phyloP scores from a whole-genome alignment of 1,284 basidiomycete species.

The Ustilago esculenta region DNA sequence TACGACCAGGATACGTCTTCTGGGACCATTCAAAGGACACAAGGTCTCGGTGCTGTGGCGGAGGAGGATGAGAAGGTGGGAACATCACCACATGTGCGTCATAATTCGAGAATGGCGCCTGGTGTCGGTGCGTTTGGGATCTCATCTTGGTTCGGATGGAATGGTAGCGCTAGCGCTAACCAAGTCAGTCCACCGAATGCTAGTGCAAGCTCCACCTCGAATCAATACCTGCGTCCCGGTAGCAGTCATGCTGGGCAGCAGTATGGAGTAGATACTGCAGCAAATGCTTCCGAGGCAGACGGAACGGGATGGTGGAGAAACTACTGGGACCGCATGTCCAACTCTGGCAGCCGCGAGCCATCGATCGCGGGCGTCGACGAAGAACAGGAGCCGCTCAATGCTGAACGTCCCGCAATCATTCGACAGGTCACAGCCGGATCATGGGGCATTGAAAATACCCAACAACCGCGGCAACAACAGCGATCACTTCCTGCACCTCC shows the following conservation, averaged over 20 bases:
- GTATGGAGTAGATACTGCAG: constrained; percentile 2
- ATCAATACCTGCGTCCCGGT: constrained; percentile 1
- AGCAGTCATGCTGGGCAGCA: not conserved
- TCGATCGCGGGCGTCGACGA: constrained; percentile 13
- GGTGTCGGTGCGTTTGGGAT: constrained; percentile 35
- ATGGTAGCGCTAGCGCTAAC: not conserved
- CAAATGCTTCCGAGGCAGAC: not conserved
- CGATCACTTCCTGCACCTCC: constrained; percentile 1
- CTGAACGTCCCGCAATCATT: constrained; percentile 12
- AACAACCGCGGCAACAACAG: not conserved
- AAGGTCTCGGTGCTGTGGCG: constrained; percentile 9
- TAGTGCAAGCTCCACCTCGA: too few species aligned
- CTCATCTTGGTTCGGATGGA: constrained; percentile 39
- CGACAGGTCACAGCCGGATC: constrained; percentile 37
- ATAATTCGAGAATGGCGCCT: not conserved
- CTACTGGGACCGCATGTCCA: constrained; percentile 37
- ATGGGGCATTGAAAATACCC: constrained; percentile 15
- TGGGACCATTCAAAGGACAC: not conserved
- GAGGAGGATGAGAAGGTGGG: constrained; percentile 12
- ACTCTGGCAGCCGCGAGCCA: constrained; percentile 19
- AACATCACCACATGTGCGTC: not conserved
- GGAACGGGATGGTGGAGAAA: constrained; percentile 34
- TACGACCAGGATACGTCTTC: constrained; percentile 12
- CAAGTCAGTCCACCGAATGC: too few species aligned
- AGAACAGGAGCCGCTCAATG: constrained; percentile 7